Evolutionary conservation across 1,284 basidiomycete species (phyloP), one percentile per base, ranked within the genome.

Genomic region (Tetrapyrgos nigripes): DNA sequence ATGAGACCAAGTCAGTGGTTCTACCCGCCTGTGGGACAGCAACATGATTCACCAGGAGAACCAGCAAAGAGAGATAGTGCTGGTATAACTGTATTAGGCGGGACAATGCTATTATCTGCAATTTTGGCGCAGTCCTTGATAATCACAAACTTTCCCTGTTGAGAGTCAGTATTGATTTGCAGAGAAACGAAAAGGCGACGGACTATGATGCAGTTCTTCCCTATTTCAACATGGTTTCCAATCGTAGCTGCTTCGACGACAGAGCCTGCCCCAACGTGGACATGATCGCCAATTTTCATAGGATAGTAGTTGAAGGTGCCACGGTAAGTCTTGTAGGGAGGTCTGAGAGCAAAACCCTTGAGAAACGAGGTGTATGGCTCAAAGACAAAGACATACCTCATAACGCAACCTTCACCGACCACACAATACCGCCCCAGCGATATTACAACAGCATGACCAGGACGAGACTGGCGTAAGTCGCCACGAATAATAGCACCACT

Each of bases 221-320:
- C 97, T 61, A 99, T 97, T 68, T 96, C 89, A 37, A 98, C 96
- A 65, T 96, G 89, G 69, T 90, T 93, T 1, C 97, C 97, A 31
- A 99, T 94, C 2, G 89, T 92, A 0, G 96, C 96, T 1, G 97
- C 97, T 76, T 99, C 96, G 14, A 99, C 85, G 53, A 99, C 87
- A 28, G 87, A 88, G 60, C 88, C 86, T 17, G 91, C 85, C 4
- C 97, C 97, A 50, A 99, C 93, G 61, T 95, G 90, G 24, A 98
- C 97, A 71, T 94, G 90, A 75, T 99, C 96, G 2, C 94, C 93
- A 27, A 99, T 88, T 72, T 97, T 96, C 88, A 98, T 94, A 2
- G 97, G 97, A 70, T 98, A 98, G 76, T 97, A 98, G 66, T 97
- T 98, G 83, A 97, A 98, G 59, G 89, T 87, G 52, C 93, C 93